These are phyloP conservation scores for Amanita jacksonii DNA, from an alignment of 768 basidiomycete genomes.

Conservation along the genomic window DNA sequence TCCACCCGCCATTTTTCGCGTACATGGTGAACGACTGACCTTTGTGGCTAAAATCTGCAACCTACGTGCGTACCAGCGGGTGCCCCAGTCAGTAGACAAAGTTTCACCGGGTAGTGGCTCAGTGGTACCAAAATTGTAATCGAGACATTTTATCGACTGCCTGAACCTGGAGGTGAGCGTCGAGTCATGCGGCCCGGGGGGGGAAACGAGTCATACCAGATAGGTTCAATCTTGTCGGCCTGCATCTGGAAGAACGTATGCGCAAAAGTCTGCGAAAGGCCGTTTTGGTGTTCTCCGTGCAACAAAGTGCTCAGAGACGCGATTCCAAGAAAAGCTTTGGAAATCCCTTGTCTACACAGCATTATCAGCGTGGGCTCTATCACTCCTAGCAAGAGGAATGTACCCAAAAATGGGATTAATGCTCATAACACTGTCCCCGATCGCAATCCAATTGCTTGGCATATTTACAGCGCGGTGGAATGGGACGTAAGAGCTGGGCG, in stretches of 20 bases:
- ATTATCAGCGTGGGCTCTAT: neutral
- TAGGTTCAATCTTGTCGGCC: neutral
- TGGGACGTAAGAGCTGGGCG: constrained; percentile 15
- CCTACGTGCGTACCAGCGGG: neutral
- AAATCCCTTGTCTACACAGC: neutral
- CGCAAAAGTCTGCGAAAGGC: neutral
- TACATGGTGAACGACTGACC: neutral
- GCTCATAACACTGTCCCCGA: constrained; percentile 25
- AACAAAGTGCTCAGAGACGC: neutral
- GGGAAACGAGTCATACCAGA: neutral
- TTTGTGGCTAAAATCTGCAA: neutral
- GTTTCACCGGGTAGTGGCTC: neutral
- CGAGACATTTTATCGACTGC: neutral
- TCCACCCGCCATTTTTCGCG: neutral
- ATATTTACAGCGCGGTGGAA: constrained; percentile 19
- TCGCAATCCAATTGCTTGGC: constrained; percentile 23
- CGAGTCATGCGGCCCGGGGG: no score
- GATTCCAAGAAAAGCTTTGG: neutral
- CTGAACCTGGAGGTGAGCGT: neutral
- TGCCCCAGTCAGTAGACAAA: neutral
- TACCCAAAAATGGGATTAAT: constrained; percentile 11
- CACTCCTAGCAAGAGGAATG: neutral
- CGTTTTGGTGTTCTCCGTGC: neutral
- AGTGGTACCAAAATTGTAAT: constrained; percentile 1
- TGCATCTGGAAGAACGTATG: neutral